Base-by-base conservation (phyloP, 164 flowering plant genomes). In the Chimonanthus salicifolius region DNA sequence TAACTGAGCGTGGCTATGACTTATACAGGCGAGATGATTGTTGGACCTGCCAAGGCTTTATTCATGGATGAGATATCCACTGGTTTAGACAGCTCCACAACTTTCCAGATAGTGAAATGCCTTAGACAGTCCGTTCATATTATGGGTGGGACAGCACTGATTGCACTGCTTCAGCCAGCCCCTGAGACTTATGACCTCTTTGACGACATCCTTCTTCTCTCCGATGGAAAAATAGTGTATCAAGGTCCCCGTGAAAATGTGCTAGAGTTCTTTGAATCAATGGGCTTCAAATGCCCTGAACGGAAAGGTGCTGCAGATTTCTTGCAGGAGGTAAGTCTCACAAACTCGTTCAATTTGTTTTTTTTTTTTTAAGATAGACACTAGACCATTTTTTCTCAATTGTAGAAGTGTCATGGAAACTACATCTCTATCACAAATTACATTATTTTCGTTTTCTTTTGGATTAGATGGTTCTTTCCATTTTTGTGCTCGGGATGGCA, bases 21-120 rank as follows among this genome's bases (percentile, higher is more conserved):
- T 33, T 33, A 0, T 33, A 33, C 33, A 91, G 98, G 98, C 11
- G 98, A 93, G 79, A 91, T 93, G 94, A 84, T 93, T 8, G 98
- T 93, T 16, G 98, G 98, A 9, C 98, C 98, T 6, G 83, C 98
- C 10, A 93, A 89, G 63, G 81, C 91, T 21, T 62, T 93, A 70
- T 88, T 91, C 77, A 93, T 93, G 98, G 98, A 93, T 64, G 98
- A 93, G 78, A 93, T 93, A 87, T 93, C 98, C 54, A 93, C 98
- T 0, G 97, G 98, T 45, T 86, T 94, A 4, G 97, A 94, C 80
- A 94, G 97, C 79, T 94, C 98, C 20, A 94, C 98, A 0, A 94
- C 98, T 5, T 94, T 66, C 74, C 97, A 93, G 51, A 93, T 93
- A 49, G 98, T 93, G 77, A 91, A 89, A 71, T 91, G 95, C 75